Evolutionary conservation across 805 yeast genomes (phyloP).

Genomic region (Lipomyces kockii): DNA sequence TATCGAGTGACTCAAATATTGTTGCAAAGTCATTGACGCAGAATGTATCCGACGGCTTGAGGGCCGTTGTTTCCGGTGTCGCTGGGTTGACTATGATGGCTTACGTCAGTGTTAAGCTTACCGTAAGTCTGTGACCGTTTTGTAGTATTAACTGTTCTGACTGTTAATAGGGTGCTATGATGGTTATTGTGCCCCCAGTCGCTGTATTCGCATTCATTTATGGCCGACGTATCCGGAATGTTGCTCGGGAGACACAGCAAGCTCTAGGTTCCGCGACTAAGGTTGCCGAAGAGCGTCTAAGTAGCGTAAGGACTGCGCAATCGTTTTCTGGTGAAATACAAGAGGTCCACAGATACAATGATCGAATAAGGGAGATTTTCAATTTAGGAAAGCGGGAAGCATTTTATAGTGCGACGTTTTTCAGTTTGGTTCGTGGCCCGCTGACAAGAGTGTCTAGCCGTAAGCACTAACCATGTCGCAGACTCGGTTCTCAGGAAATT

Average conservation of each 20-base stretch:
- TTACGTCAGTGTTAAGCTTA: slow-evolving; percentile 78
- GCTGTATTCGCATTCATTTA: slow-evolving; percentile 78
- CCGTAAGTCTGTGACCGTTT: slow-evolving; percentile 48
- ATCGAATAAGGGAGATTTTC: slow-evolving; percentile 68
- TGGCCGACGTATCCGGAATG: slow-evolving; percentile 74
- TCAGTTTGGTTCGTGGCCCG: slow-evolving; percentile 21
- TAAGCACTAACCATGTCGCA: slow-evolving; percentile 76
- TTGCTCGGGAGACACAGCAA: slow-evolving; percentile 78
- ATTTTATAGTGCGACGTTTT: slow-evolving; percentile 32
- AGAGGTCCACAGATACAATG: slow-evolving; percentile 76
- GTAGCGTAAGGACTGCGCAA: slow-evolving; percentile 85
- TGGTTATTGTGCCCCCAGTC: slow-evolving; percentile 80
- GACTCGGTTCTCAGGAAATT: slow-evolving; percentile 84
- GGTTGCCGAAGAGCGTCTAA: slow-evolving; percentile 88
- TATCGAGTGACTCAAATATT: slow-evolving; percentile 86
- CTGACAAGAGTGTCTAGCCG: slow-evolving; percentile 42
- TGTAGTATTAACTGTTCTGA: not conserved
- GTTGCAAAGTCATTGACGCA: slow-evolving; percentile 86
- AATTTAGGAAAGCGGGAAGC: slow-evolving; percentile 80
- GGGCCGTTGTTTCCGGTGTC: slow-evolving; percentile 78
- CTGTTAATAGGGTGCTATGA: slow-evolving; percentile 55
- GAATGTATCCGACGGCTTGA: slow-evolving; percentile 88
- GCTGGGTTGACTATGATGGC: slow-evolving; percentile 94
- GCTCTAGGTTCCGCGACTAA: slow-evolving; percentile 85
- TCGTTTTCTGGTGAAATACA: slow-evolving; percentile 82